These are phyloP conservation scores for Xylaria arbuscula DNA, from an alignment of 2,329 filamentous ascomycete species.

Conservation along the genomic window DNA sequence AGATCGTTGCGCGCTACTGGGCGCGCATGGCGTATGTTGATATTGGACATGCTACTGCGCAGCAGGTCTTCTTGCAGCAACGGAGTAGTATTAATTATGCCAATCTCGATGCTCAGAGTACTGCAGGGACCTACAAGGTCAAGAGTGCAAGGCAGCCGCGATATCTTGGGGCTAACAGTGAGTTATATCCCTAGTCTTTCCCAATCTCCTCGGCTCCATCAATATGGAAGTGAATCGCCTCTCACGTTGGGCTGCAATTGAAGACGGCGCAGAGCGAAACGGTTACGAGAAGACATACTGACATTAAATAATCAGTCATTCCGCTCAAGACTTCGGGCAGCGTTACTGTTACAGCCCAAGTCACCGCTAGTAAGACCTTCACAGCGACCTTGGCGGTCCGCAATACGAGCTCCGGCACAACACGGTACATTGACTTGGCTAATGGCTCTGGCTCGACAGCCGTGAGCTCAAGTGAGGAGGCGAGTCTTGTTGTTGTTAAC, in stretches of 20 bases:
- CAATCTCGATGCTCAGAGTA: conserved; percentile 54
- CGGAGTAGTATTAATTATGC: conserved; percentile 54
- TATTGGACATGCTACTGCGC: conserved; percentile 58
- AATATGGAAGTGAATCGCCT: neutral
- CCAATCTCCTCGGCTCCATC: too few relatives aligned
- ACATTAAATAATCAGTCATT: conserved; percentile 20
- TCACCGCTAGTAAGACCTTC: conserved; percentile 50
- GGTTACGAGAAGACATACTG: neutral
- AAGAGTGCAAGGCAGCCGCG: conserved; percentile 56
- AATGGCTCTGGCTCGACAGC: conserved; percentile 51
- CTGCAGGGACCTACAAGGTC: conserved; percentile 54
- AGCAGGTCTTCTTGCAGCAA: conserved; percentile 53
- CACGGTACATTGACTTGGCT: conserved; percentile 53
- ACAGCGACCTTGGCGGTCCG: conserved; percentile 57
- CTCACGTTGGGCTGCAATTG: neutral
- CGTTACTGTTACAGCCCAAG: conserved; percentile 55
- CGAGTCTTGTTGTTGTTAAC: conserved; percentile 60
- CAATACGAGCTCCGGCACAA: conserved; percentile 44
- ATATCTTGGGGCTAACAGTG: conserved; percentile 62
- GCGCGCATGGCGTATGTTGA: conserved; percentile 65
- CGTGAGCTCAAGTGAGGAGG: conserved; percentile 56
- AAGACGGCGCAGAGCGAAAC: neutral
- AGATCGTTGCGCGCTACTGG: conserved; percentile 62
- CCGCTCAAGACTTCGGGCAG: conserved; percentile 42
- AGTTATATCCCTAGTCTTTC: neutral